These are phyloP conservation scores for Gonium pectorale DNA, from an alignment of 139 green algal species.

Conservation along the genomic window DNA sequence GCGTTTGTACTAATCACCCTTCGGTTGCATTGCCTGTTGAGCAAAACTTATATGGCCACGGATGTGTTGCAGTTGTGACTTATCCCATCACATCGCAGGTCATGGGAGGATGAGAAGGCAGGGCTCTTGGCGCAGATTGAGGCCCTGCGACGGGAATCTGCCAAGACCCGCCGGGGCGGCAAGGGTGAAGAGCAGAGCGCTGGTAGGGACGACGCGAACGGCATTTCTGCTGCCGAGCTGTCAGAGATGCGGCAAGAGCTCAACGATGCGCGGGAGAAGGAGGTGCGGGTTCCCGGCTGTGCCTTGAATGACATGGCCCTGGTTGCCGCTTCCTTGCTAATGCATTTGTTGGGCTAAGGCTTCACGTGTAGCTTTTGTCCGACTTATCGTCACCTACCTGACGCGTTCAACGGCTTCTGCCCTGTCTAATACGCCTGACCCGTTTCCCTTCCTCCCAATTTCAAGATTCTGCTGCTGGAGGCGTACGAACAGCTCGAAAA, in stretches of 20 bases:
- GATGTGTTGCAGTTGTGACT: background rate
- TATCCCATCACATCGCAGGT: conserved; percentile 41
- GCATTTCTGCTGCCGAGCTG: conserved; percentile 26
- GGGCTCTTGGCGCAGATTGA: conserved; percentile 64
- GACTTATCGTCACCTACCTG: no score
- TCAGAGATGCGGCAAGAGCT: conserved; percentile 55
- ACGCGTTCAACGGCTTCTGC: no score
- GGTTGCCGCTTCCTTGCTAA: no score
- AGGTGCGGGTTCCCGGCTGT: no score
- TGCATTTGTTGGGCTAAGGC: no score
- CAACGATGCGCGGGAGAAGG: conserved; percentile 61
- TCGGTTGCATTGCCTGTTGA: background rate
- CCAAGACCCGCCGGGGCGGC: background rate
- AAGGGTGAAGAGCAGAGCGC: background rate
- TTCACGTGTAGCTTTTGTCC: no score
- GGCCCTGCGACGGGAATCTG: conserved; percentile 35
- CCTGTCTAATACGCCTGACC: no score
- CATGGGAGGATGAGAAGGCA: conserved; percentile 68
- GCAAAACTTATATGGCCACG: background rate
- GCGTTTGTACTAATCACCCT: no score
- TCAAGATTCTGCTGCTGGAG: conserved; percentile 82
- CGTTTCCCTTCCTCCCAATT: no score
- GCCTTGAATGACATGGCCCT: no score
- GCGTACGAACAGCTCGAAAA: conserved; percentile 86
- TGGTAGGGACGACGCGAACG: background rate